Evolutionary conservation across 768 basidiomycete species (phyloP).

Genomic region (Podaxis carcinomalis): DNA sequence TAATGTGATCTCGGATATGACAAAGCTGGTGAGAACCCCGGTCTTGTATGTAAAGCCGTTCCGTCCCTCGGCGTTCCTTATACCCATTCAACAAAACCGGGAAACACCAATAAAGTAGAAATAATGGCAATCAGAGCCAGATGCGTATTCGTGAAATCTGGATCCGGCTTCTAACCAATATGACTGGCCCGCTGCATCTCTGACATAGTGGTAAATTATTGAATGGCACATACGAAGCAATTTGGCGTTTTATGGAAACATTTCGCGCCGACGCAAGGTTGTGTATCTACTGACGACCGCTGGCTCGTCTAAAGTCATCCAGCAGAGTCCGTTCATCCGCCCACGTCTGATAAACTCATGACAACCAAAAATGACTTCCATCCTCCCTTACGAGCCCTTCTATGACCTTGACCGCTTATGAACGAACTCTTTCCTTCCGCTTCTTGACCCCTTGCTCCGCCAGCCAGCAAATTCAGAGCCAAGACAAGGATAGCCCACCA

Average conservation of each 20-base stretch:
- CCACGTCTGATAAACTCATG: not conserved
- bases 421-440: slow-evolving; percentile 24
- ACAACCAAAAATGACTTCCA: not conserved
- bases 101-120: too few relatives aligned
- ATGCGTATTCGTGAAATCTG: not conserved
- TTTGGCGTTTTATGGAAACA: not conserved
- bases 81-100: too few relatives aligned
- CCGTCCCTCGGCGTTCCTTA: too few relatives aligned
- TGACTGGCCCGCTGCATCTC: not conserved
- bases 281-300: not conserved
- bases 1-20: too few relatives aligned
- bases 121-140: not conserved
- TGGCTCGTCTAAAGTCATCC: too few relatives aligned
- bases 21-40: too few relatives aligned
- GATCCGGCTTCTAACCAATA: not conserved
- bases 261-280: not conserved
- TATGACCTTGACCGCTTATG: slow-evolving; percentile 40
- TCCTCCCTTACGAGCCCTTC: slow-evolving; percentile 26
- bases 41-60: too few relatives aligned
- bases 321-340: not conserved
- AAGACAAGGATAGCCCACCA: not conserved
- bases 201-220: not conserved
- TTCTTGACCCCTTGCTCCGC: not conserved
- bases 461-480: slow-evolving; percentile 4
- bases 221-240: not conserved